phyloP scores from a whole-genome alignment of 1,139 yeast species.

The Geotrichum fermentans region DNA sequence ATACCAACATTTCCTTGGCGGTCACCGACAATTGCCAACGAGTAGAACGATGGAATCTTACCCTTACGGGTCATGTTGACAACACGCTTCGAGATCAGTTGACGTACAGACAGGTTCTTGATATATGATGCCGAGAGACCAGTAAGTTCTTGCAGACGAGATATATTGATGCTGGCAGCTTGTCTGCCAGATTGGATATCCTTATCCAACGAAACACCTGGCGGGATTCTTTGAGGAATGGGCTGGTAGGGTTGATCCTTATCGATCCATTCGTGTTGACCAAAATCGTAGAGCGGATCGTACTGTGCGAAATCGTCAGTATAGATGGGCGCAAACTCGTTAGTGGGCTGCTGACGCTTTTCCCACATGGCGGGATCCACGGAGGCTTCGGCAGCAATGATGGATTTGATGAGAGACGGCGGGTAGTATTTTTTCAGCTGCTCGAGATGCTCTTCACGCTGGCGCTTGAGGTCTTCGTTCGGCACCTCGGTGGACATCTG shows the following conservation, averaged over 20 bases:
- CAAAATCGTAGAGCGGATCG: conserved; percentile 56
- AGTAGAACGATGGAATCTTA: conserved; percentile 78
- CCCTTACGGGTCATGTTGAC: conserved; percentile 94
- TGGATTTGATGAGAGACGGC: conserved; percentile 72
- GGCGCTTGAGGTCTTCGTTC: conserved; percentile 19
- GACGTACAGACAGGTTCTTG: conserved; percentile 55
- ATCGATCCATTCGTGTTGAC: conserved; percentile 45
- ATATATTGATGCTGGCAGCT: conserved; percentile 44
- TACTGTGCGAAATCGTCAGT: conserved; percentile 55
- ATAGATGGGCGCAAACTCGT: conserved; percentile 56
- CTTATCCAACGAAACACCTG: conserved; percentile 37
- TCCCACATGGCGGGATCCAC: conserved; percentile 59
- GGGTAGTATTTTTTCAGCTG: conserved; percentile 66
- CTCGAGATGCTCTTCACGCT: conserved; percentile 49
- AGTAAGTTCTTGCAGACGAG: conserved; percentile 48
- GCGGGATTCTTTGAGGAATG: conserved; percentile 41
- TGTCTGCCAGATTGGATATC: conserved; percentile 33
- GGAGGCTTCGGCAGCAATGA: conserved; percentile 70
- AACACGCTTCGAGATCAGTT: conserved; percentile 55
- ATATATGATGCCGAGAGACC: conserved; percentile 69
- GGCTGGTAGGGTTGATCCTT: conserved; percentile 43
- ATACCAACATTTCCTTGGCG: conserved; percentile 89
- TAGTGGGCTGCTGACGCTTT: conserved; percentile 36
- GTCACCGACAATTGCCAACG: conserved; percentile 89
- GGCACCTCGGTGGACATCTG: conserved; percentile 6